Base-by-base conservation (phyloP, 495 filamentous ascomycete genomes). In the Aspergillus sclerotiicarbonarius region DNA sequence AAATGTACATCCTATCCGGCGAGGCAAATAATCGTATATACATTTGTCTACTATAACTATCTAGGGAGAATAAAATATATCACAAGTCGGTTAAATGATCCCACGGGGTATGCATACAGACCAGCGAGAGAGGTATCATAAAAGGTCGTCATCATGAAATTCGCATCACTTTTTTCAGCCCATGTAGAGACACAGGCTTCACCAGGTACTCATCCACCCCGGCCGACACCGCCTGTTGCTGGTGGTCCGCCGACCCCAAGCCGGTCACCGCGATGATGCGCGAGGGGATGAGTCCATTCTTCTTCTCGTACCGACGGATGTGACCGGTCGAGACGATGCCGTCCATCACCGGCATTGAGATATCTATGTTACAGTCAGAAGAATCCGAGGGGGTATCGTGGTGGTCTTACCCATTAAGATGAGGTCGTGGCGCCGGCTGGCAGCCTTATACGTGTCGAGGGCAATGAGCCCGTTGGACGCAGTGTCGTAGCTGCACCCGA, bases 381-480 rank as follows among this genome's bases (percentile, higher is more conserved):
- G 18, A 31, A 9, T 18, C 13, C 41, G 39, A 47, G 30, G 10
- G 1, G 13, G 5, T 1, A 25, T 46, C 7, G 1, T 37, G 33
- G 46, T 35, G 7, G 44, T 39, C 60, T 51, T 41, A 63, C 64
- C 66, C 60, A 85, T 84, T 21, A 84, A 74, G 6, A 85, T 73
- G 16, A 79, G 66, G 57, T 79, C 73, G 59, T 79, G 77, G 35
- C 44, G 52, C 8, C 48, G 56, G 30, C 47, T 39, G n/a, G 60
- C 35, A 12, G 59, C 39, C 16, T 70, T 66, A 44, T 76, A 83
- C 6, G 70, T 66, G 19, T 84, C 67, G 19, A 85, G 62, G 3
- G 84, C 83, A 37, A 84, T 74, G 6, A 80, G 70, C 12, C 84
- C 84, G 56, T 86, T 81, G 30, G 68, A 63, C 0, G 83, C 84